Evolutionary conservation across 257 asterid species (phyloP), one percentile per base, ranked within the genome.

Genomic region (Solanum medicagineum): DNA sequence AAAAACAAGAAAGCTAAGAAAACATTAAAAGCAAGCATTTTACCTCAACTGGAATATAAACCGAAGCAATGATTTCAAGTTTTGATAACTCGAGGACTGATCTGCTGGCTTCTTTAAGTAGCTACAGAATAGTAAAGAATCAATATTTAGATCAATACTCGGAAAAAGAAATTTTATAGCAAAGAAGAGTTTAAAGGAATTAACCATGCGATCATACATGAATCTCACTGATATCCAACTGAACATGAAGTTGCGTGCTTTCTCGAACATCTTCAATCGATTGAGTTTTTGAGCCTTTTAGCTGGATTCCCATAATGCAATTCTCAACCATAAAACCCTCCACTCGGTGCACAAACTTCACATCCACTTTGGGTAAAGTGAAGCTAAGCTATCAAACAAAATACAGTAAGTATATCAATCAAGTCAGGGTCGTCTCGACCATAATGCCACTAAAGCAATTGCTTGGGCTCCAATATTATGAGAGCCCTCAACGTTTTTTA

Each of bases 181-280:
- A 12, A 65, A 57, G 59, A 81, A 57, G 69, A 83, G 55, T 69
- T 57, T 36, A 81, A 36, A 36, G 80, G 62, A 51, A 77, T 68
- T 66, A 85, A 70, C 84, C 66, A 80, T 84, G 89, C 22, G 83
- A 42, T 84, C 97, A 87, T 93, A 97, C 99, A 90, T 94, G 92
- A 89, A 97, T 97, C 93, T 97, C 98, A 89, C 98, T 93, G 87
- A 95, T 92, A 85, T 95, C 98, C 94, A 97, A 69, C 90, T 93
- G 97, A 85, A 92, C 81, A 84, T 97, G 97, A 84, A 97, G 97
- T 90, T 83, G 92, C 29, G 89, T 92, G 89, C 92, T 89, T 88
- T 95, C 98, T 84, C 95, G 94, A 71, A 88, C 89, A 89, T 95
- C 98, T 89, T 94, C 97, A 81, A 87, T 88, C 42, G 94, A 88